These are phyloP conservation scores for Boletus eberwhitei DNA, from an alignment of 768 basidiomycete species.

Conservation along the genomic window DNA sequence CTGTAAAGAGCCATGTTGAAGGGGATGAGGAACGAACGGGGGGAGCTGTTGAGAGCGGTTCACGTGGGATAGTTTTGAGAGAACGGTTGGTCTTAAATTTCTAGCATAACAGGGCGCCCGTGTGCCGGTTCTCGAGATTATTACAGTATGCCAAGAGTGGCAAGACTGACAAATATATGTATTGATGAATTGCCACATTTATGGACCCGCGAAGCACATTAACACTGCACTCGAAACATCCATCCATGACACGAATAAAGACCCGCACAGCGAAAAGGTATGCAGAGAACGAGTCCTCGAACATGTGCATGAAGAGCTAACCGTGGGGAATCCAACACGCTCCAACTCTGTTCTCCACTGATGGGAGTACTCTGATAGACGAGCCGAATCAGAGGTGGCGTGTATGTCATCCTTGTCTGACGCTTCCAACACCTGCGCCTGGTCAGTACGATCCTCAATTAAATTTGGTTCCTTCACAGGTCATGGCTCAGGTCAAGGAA, in stretches of 20 bases:
- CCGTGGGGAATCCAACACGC: not conserved
- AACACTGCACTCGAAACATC: not conserved
- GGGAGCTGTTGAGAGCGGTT: conserved; percentile 10
- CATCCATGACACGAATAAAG: not conserved
- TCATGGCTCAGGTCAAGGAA: no score
- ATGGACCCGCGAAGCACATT: not conserved
- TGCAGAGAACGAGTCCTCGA: not conserved
- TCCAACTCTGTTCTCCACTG: no score
- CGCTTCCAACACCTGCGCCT: no score
- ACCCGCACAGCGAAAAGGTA: not conserved
- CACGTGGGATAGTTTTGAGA: not conserved
- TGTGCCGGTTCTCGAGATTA: not conserved
- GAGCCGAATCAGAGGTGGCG: no score
- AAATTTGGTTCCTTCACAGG: no score
- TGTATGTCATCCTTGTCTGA: no score
- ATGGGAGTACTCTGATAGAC: no score
- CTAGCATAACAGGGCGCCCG: not conserved
- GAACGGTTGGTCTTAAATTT: not conserved
- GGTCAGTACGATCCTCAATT: no score
- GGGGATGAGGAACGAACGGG: conserved; percentile 5
- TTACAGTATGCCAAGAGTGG: not conserved
- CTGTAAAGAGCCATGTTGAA: conserved; percentile 24
- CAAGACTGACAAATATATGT: not conserved
- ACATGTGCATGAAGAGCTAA: not conserved
- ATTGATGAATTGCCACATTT: no score